phyloP scores from a whole-genome alignment of 208 protist genomes.

The Wallacemonas sp. region DNA sequence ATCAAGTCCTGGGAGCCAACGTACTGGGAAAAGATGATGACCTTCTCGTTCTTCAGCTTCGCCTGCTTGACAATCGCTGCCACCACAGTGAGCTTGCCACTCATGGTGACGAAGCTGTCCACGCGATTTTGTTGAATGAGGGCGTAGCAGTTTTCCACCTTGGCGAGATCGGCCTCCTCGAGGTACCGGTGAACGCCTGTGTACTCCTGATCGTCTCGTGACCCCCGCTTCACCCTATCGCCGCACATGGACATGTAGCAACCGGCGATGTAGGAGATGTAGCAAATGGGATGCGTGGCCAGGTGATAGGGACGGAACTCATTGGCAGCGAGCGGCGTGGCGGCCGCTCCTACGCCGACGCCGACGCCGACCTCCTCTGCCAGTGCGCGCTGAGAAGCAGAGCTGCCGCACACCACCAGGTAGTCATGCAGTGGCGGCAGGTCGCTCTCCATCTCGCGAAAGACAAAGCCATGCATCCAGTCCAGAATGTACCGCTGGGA shows the following conservation, averaged over 20 bases:
- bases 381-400: constrained; percentile 43
- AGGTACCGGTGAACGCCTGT: constrained; percentile 19
- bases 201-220: background rate
- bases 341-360: background rate
- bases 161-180: constrained; percentile 31
- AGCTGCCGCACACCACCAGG: constrained; percentile 77
- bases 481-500: constrained; percentile 81
- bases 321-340: constrained; percentile 34
- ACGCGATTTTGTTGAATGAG: constrained; percentile 47
- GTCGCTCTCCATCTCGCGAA: constrained; percentile 78
- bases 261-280: constrained; percentile 62
- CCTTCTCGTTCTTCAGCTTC: constrained; percentile 55
- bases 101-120: constrained; percentile 56
- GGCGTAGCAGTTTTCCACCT: constrained; percentile 44
- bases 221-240: constrained; percentile 4
- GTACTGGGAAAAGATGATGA: constrained; percentile 91
- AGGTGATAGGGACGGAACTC: constrained; percentile 80
- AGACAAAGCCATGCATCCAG: constrained; percentile 88
- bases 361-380: constrained; percentile 22
- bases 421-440: constrained; percentile 87
- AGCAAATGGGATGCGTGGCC: constrained; percentile 84
- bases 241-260: constrained; percentile 56
- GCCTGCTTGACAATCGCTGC: constrained; percentile 61
- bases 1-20: constrained; percentile 83
- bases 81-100: constrained; percentile 79